phyloP scores from a whole-genome alignment of 495 filamentous ascomycete species.

The Penicillium paxilli region DNA sequence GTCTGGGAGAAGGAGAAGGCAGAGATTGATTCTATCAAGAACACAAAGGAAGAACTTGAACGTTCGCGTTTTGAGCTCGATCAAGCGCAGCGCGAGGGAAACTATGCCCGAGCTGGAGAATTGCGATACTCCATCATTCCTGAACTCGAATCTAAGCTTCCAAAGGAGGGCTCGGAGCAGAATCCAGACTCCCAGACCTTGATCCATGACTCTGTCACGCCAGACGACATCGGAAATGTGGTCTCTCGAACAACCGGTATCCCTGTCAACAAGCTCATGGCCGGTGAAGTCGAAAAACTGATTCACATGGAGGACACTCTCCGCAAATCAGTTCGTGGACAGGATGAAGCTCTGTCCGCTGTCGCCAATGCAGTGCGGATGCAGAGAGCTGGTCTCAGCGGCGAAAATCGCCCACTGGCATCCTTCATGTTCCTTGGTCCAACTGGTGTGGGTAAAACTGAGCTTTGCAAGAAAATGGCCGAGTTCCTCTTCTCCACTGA shows the following conservation, averaged over 20 bases:
- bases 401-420: constrained; percentile 86
- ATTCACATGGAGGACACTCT: constrained; percentile 94
- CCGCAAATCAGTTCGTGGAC: constrained; percentile 80
- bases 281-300: constrained; percentile 87
- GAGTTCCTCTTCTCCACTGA: constrained; percentile 91
- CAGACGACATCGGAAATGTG: constrained; percentile 90
- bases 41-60: constrained; percentile 80
- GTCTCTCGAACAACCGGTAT: constrained; percentile 92
- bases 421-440: constrained; percentile 98
- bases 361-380: constrained; percentile 92
- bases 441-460: constrained; percentile 96
- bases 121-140: constrained; percentile 86
- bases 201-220: constrained; percentile 88
- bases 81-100: constrained; percentile 82
- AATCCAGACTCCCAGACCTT: constrained; percentile 52
- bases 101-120: constrained; percentile 86
- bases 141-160: constrained; percentile 71
- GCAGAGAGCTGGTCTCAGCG: constrained; percentile 88
- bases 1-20: constrained; percentile 88
- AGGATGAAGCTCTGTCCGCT: constrained; percentile 89
- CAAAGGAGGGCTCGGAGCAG: constrained; percentile 64
- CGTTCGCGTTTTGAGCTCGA: constrained; percentile 82
- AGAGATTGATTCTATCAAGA: constrained; percentile 83
- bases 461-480: constrained; percentile 95
- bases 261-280: constrained; percentile 85